Evolutionary conservation across 352 stramenopile genomes (phyloP).

Genomic region (Peronosclerospora sorghi): DNA sequence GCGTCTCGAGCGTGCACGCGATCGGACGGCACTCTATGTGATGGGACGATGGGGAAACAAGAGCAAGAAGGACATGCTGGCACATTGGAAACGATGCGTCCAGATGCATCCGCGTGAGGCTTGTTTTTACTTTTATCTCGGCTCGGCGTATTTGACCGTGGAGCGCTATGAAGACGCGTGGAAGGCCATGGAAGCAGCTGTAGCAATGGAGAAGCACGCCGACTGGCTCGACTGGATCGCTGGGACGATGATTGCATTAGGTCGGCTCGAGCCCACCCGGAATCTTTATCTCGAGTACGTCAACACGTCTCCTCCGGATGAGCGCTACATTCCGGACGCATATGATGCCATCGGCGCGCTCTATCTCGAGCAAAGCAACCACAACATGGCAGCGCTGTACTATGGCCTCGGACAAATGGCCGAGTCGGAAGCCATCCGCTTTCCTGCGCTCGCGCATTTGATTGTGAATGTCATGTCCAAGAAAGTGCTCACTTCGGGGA

Average conservation of each 20-base stretch:
- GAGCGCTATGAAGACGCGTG: conserved; percentile 15
- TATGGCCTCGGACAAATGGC: conserved; percentile 23
- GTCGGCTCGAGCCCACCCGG: conserved; percentile 12
- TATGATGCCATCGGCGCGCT: conserved; percentile 23
- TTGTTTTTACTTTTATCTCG: conserved; percentile 22
- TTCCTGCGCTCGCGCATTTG: conserved; percentile 17
- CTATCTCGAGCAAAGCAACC: conserved; percentile 16
- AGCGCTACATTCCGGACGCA: conserved; percentile 25
- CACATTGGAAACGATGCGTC: conserved; percentile 23
- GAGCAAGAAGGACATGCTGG: conserved; percentile 12
- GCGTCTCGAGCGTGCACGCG: conserved; percentile 14
- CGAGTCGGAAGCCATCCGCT: conserved; percentile 18
- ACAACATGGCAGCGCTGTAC: conserved; percentile 16
- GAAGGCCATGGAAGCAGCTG: conserved; percentile 15
- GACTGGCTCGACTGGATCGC: conserved; percentile 23
- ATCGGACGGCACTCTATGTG: conserved; percentile 22
- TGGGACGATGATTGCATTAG: conserved; percentile 14
- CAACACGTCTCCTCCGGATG: conserved; percentile 15
- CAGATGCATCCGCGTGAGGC: conserved; percentile 22
- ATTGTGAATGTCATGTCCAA: conserved; percentile 12
- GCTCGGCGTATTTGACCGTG: conserved; percentile 14
- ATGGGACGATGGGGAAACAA: conserved; percentile 20
- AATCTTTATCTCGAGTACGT: conserved; percentile 21
- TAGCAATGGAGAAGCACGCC: conserved; percentile 17
- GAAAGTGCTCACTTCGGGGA: conserved; percentile 11